Evolutionary conservation across 164 flowering plant genomes (phyloP), one percentile per base, ranked within the genome.

Genomic region (Kingdonia uniflora): DNA sequence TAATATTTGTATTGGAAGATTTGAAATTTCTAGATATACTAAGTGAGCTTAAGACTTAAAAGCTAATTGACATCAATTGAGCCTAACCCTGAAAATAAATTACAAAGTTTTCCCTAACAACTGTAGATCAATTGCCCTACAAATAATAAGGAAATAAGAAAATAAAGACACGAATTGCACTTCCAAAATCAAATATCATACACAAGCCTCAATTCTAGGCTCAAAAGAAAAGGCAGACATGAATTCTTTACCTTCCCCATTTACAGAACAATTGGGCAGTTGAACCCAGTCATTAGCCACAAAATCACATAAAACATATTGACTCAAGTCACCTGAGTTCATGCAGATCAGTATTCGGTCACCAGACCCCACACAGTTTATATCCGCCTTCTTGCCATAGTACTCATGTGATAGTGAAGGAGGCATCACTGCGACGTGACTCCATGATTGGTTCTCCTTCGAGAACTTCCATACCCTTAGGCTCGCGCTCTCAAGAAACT

Each of bases 171-270:
- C 35, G 35, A 29, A 8, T 4, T 29, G 8, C 4, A 29, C 4
- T 29, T 4, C 35, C 35, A 4, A 29, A 29, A 8, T 29, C 35
- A 29, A 29, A 19, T 13, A 5, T 74, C 72, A 76, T 11, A 77
- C 77, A 68, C 65, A 59, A 57, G 83, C 87, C 51, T 84, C 92
- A 59, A 84, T 72, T 66, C 92, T 73, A 19, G 92, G 92, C 70
- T 84, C 81, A 52, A 84, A 77, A 3, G 82, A 62, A 53, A 77
- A 74, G n/a, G 81, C 85, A 58, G 84, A 77, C 70, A 71, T 66
- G 72, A 81, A 84, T 49, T 77, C 81, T 35, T 60, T 59, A 7
- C 58, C 70, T 49, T 69, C 70, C 14, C 77, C 84, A 62, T 71
- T 42, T 50, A 59, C 53, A 25, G 14, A 53, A 54, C 76, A 77